phyloP scores from a whole-genome alignment of 129 eudicot species.

The Lactuca sativa region DNA sequence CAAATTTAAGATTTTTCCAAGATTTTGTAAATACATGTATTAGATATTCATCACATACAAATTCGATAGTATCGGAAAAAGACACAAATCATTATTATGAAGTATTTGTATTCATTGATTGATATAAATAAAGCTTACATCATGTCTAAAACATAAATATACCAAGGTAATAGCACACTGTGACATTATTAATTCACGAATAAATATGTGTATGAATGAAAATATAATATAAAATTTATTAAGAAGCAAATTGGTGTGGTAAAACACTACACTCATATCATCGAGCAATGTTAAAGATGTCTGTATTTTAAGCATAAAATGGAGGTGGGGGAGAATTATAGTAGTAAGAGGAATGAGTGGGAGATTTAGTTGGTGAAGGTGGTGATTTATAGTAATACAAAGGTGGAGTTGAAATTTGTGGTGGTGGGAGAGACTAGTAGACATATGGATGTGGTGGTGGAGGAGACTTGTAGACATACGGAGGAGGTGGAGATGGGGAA shows the following conservation, averaged over 20 bases:
- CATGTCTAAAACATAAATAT: slow-evolving; percentile 8
- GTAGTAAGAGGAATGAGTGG: slow-evolving; percentile 21
- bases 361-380: slow-evolving; percentile 25
- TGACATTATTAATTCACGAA: slow-evolving; percentile 17
- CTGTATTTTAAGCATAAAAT: background rate
- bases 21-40: background rate
- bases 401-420: slow-evolving; percentile 3
- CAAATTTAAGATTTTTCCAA: background rate
- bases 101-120: slow-evolving; percentile 2
- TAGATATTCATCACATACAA: background rate
- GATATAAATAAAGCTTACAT: slow-evolving; percentile 14
- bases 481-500: slow-evolving; percentile 22
- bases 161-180: slow-evolving; percentile 14
- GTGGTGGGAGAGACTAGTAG: slow-evolving; percentile 28
- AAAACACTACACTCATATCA: background rate
- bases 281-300: background rate
- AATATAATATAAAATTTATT: slow-evolving; percentile 9
- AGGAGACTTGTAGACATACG: background rate
- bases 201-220: slow-evolving; percentile 19
- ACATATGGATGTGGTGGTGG: slow-evolving; percentile 22
- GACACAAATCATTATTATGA: background rate
- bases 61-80: background rate
- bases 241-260: background rate
- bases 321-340: slow-evolving; percentile 37
- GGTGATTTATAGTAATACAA: slow-evolving; percentile 10